Evolutionary conservation across 2,329 filamentous ascomycete species (phyloP), one percentile per base, ranked within the genome.

Genomic region (Neofusicoccum parvum): DNA sequence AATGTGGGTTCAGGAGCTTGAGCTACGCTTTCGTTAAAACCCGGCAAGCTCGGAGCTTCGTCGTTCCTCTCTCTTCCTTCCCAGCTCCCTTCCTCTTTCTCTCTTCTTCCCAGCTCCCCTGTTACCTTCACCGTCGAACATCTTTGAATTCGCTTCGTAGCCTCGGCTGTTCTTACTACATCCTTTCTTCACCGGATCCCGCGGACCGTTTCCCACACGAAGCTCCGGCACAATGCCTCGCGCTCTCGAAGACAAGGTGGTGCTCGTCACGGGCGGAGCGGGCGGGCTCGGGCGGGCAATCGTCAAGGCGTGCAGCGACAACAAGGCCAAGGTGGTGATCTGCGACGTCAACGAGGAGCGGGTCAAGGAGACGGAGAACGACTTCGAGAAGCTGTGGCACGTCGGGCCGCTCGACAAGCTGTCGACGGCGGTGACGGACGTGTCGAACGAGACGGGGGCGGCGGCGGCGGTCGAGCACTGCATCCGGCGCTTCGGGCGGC

Each of bases 401-500:
- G 50, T 45, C 12, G 62, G 49, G 0, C 37, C 23, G 2, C 14
- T 58, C 10, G 46, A 59, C 43, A 59, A 62, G 39, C 43, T 65
- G 5, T 49, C 63, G 6, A 59, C 51, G 1, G 53, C 53, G 3
- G 56, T 53, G n/a, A 58, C 54, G 11, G 64, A 65, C 46, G 54
- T 65, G 10, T 60, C 64, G 36, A 56, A 60, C 27, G 64, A 65
- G 17, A 53, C 46, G 12, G 56, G 53, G 37, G 53, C 54, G 1
- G 54, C 46, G 4, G 45, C 48, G 3, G 54, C 56, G 3, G 48
- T 65, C 43, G 64, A 65, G 36, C 56, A 65, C 46, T 43, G 45
- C 27, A 36, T 65, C 39, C 53, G 46, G 12, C 48, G 39, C 23
- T 85, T 83, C 67, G 80, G 79, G 34, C 76, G 78, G n/a, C 72